Base-by-base conservation (phyloP, 768 basidiomycete species). In the Neoboletus magnificus region DNA sequence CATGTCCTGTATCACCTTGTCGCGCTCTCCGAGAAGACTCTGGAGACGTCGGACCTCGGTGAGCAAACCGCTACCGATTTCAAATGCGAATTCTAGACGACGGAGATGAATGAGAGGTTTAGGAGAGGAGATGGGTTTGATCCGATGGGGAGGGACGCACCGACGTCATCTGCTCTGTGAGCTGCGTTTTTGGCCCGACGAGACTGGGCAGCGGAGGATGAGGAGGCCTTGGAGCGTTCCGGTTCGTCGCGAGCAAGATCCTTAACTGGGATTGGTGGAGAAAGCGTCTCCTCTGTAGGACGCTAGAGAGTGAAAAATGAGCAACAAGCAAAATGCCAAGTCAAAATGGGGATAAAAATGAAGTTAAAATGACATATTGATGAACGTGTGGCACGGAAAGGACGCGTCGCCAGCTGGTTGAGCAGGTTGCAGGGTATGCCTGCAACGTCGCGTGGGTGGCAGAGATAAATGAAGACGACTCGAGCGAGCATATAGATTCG, bases 11-110 rank as follows among this genome's bases (percentile, higher is more conserved):
- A 98, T 84, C 20, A 89, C 90, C 71, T 93, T 93, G 73, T 98
- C 95, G 50, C 93, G 83, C 73, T 98, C 96, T 16, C 82, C 89
- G 40, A 98, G 82, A 55, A 98, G 79, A 55, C 87, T 88, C 67
- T 98, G 96, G 39, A 98, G 78, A 40, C 96, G 81, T 43, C 95
- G 80, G 44, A 98, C 93, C 74, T 98, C 96, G 9, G 89, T 89
- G 30, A 98, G 78, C 48, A 98, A 77, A 13, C 89, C 89, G 60
- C 91, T 94, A 8, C 96, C 95, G 54, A 98, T 98, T 76, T 98
- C 96, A 64, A 97, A 95, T 39, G 96, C 96, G 63, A 98, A 98
- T 77, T 97, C 96, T 90, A 75, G 67, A 66, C 62, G 60, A 52
- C 56, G 65, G 58, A 61, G 7, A 63, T 66, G 52, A 66, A 52